Conservation (phyloP, 2,329 filamentous ascomycete genomes). For the Waltergamsia citrina region DNA sequence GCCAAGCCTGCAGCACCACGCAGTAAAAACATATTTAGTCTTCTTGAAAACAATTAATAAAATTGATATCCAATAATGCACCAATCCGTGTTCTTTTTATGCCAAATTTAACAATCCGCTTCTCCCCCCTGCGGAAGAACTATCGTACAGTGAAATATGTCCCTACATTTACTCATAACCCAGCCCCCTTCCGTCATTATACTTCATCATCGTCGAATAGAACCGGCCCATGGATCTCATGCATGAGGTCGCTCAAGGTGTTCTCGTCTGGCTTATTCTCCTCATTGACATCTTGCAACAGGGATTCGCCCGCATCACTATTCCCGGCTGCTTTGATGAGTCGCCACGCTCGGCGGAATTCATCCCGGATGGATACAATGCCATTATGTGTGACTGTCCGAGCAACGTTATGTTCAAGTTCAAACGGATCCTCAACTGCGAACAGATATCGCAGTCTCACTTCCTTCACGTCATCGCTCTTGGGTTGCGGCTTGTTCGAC, state of each 20-base stretch:
- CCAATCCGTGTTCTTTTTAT: too few relatives aligned
- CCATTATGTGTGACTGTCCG: constrained; percentile 77
- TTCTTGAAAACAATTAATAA: constrained; percentile 9
- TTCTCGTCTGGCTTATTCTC: constrained; percentile 8
- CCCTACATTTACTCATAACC: too few relatives aligned
- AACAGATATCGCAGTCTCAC: constrained; percentile 75
- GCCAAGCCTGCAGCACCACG: constrained; percentile 5
- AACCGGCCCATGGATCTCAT: constrained; percentile 22
- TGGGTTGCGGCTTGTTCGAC: not conserved
- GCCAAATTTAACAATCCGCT: too few relatives aligned
- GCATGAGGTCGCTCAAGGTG: constrained; percentile 16
- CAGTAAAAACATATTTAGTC: constrained; percentile 13
- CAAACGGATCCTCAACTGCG: constrained; percentile 88
- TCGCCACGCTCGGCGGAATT: constrained; percentile 72
- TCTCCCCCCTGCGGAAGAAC: too few relatives aligned
- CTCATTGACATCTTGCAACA: constrained; percentile 42
- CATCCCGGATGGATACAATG: constrained; percentile 72
- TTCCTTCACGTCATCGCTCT: constrained; percentile 47
- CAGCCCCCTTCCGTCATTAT: not conserved
- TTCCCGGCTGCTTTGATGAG: constrained; percentile 51
- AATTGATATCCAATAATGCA: too few relatives aligned
- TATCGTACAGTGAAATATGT: too few relatives aligned
- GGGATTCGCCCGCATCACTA: constrained; percentile 28
- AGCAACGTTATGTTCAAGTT: constrained; percentile 79
- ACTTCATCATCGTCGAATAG: constrained; percentile 3